Percentiles rank a stretch among this genome's conserved stretches.
These are phyloP conservation scores for Paecilomyces sp. DNA, from an alignment of 2,329 filamentous ascomycete genomes.

Conservation along the genomic window DNA sequence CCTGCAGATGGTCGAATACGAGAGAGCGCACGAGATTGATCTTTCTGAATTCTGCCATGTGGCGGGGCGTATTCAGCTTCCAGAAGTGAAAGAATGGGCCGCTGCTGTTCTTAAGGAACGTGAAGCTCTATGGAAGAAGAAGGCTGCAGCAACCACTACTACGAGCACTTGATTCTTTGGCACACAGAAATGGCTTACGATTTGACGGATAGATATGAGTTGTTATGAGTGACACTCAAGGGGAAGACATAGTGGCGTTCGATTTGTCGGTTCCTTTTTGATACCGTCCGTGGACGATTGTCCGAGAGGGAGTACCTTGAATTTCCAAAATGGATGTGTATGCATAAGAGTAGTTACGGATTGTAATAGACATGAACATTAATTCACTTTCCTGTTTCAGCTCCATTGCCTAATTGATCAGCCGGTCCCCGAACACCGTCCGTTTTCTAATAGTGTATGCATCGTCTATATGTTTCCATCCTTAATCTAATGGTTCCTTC, in stretches of 20 bases:
- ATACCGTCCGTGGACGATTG: neutral
- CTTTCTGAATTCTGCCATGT: conserved; percentile 84
- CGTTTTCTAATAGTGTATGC: neutral
- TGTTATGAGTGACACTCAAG: neutral
- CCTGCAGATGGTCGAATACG: conserved; percentile 94
- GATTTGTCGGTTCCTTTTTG: neutral
- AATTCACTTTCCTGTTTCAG: neutral
- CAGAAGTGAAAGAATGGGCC: conserved; percentile 76
- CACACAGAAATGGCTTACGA: neutral
- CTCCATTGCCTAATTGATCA: neutral
- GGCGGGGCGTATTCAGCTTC: conserved; percentile 61
- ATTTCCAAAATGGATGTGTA: neutral
- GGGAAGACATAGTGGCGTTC: neutral
- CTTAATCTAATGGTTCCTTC: conserved; percentile 25
- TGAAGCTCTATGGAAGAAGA: conserved; percentile 59
- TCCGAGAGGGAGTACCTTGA: neutral
- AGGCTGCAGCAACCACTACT: conserved; percentile 6
- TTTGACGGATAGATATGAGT: neutral
- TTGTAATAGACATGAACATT: neutral
- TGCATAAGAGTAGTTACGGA: neutral
- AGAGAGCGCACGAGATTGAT: conserved; percentile 65
- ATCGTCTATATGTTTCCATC: neutral
- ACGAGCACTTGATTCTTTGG: neutral
- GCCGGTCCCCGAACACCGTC: neutral
- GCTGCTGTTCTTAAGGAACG: conserved; percentile 69